Evolutionary conservation across 768 basidiomycete genomes (phyloP), one percentile per base, ranked within the genome.

Genomic region (Omphalotus guepiniiformis): DNA sequence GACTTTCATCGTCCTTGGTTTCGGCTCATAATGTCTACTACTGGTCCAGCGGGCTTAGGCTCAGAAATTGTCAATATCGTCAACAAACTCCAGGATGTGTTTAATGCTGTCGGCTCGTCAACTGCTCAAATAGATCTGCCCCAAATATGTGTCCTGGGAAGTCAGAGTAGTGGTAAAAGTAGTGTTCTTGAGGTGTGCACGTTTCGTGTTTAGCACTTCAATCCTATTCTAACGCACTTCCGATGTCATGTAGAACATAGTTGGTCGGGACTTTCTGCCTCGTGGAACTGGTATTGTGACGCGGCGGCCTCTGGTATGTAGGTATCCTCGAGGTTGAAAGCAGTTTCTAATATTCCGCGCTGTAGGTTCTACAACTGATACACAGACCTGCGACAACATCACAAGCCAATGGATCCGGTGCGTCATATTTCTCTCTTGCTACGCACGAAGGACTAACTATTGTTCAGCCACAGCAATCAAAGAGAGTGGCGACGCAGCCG

Each of bases 221-320:
- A 9, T 28, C 27, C 1, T 26, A 11, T 18, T 32, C 6, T 27
- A 39, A 39, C 32, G 48, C 11, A 18, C 46, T 39, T 27, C 52
- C 37, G 26, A 48, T 6, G 38, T 47, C 39, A 40, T 41, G 22
- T 56, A 95, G 93, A 96, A 98, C 71, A 93, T 97, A 55, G 94
- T 97, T 47, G 96, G 96, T 50, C 82, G 95, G 56, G 96, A 99
- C 68, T 99, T 99, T 76, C 65, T 99, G 63, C 96, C 96, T 68
- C 89, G 96, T 76, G 96, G 96, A 65, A 90, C 93, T 47, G 95
- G 95, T 69, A 99, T 99, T 61, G 95, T 99, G 67, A 98, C 95
- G 42, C 82, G 95, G 62, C 82, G 96, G 63, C 96, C 96, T 47
- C 72, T 99, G 68, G 94, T 95, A 65, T 58, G 83, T 58, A 21